phyloP scores from a whole-genome alignment of 1,139 yeast species.

The Magnusiomyces tetraspermus region DNA sequence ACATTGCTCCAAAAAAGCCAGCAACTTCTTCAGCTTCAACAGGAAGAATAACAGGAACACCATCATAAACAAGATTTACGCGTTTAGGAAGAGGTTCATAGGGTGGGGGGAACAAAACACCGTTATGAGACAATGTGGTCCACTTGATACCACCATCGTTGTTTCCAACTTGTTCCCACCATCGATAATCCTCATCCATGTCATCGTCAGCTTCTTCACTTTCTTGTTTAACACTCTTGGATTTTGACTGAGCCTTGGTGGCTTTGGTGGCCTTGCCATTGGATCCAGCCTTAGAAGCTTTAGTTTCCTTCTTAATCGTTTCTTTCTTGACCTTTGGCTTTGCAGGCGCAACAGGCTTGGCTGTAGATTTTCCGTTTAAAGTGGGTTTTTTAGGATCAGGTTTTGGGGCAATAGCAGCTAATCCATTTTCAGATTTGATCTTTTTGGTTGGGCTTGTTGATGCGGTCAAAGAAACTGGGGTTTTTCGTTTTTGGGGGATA shows the following conservation, averaged over 20 bases:
- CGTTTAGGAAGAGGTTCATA: slow-evolving; percentile 80
- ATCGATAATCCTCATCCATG: slow-evolving; percentile 44
- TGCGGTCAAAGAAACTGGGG: too few species aligned
- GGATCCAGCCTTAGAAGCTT: slow-evolving; percentile 6
- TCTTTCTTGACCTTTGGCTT: background rate
- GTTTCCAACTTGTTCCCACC: slow-evolving; percentile 72
- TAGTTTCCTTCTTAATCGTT: slow-evolving; percentile 7
- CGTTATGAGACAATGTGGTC: slow-evolving; percentile 78
- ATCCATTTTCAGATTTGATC: too few species aligned
- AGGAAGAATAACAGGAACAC: slow-evolving; percentile 64
- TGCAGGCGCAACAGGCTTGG: background rate
- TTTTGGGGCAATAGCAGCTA: too few species aligned
- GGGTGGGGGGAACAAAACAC: slow-evolving; percentile 88
- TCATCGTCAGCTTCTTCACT: slow-evolving; percentile 13
- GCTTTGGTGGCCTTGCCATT: slow-evolving; percentile 10
- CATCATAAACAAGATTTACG: slow-evolving; percentile 68
- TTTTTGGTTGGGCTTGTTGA: too few species aligned
- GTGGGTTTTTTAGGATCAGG: slow-evolving; percentile 6
- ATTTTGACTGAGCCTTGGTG: slow-evolving; percentile 7
- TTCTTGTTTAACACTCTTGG: slow-evolving; percentile 8
- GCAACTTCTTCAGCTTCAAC: slow-evolving; percentile 91
- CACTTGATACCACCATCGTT: slow-evolving; percentile 76
- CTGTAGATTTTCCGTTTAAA: slow-evolving; percentile 6
- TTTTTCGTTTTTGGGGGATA: too few species aligned
- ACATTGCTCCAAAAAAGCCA: slow-evolving; percentile 83